Conservation (phyloP, 176 grass and related monocot species). For the Musa acuminata region DNA sequence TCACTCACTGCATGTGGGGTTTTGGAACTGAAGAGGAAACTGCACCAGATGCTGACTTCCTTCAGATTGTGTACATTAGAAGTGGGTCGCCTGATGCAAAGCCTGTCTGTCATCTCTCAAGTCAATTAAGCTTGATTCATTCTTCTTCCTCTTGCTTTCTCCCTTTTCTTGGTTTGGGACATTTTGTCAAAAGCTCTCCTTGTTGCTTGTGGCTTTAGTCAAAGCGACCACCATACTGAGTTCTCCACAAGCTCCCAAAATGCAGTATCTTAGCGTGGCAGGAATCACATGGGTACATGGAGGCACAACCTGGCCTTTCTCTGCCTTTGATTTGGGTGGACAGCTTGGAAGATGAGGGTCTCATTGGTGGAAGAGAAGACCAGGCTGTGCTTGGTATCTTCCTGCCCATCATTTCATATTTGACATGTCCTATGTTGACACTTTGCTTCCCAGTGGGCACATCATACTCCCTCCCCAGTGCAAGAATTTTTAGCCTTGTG, state of each 20-base stretch:
- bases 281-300: neutral
- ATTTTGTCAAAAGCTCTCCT: too few species aligned
- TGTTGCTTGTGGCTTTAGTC: neutral
- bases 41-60: slow-evolving; percentile 1
- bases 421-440: neutral
- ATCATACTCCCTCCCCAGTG: neutral
- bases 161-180: too few species aligned
- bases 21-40: neutral
- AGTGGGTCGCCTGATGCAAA: neutral
- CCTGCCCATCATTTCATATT: neutral
- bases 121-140: neutral
- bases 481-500: neutral
- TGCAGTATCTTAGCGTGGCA: neutral
- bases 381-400: too few species aligned
- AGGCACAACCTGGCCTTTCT: neutral
- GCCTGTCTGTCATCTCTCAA: too few species aligned
- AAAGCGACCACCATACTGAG: neutral
- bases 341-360: neutral
- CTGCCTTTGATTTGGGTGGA: neutral
- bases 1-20: neutral
- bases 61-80: neutral
- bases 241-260: neutral
- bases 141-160: too few species aligned
- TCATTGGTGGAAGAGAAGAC: too few species aligned
- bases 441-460: neutral